Evolutionary conservation across 2,329 filamentous ascomycete species (phyloP), one percentile per base, ranked within the genome.

Genomic region (Colletotrichum destructivum): DNA sequence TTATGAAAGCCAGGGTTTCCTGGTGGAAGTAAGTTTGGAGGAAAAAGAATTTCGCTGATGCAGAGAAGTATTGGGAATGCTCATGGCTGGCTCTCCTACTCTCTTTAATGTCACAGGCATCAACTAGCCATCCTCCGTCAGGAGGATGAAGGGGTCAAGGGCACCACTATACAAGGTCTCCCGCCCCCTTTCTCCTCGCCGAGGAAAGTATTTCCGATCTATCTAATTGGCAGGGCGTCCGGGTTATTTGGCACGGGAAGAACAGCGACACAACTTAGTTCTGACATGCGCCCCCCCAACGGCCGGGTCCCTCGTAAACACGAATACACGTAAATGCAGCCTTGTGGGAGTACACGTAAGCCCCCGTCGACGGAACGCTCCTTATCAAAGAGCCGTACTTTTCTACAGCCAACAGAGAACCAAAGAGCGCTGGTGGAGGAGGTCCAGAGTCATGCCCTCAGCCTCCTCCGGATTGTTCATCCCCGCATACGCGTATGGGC

Each of bases 401-500:
- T 18, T 18, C 21, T 49, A 55, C 42, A 51, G 21, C 46, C 60
- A 31, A 59, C n/a, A 40, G 55, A 23, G 12, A 38, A 23, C 12
- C 55, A 56, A 51, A 35, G 35, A 44, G 40, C 35, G n/a, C 21
- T 15, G 38, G 42, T n/a, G 21, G 54, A 42, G 46, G 31, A 44
- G 44, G 42, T 16, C 56, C n/a, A 46, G 23, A 59, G 42, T 31
- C 46, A 18, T 57, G 51, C 18, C 35, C 26, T 44, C n/a, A 21
- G 12, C n/a, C 56, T 31, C 56, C 46, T 40, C 18, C 21, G 23
- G 40, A 60, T 60, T 60, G n/a, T 8, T 31, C 38, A 38, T 3
- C 4, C 44, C 12, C 18, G 4, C 15, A 57, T 62, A 70, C 47
- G 68, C 56, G 63, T 66, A 66, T 67, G 21, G 56, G 9, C 38